Evolutionary conservation across 345 rosid species (phyloP), one percentile per base, ranked within the genome.

Genomic region (Lepidium sativum): DNA sequence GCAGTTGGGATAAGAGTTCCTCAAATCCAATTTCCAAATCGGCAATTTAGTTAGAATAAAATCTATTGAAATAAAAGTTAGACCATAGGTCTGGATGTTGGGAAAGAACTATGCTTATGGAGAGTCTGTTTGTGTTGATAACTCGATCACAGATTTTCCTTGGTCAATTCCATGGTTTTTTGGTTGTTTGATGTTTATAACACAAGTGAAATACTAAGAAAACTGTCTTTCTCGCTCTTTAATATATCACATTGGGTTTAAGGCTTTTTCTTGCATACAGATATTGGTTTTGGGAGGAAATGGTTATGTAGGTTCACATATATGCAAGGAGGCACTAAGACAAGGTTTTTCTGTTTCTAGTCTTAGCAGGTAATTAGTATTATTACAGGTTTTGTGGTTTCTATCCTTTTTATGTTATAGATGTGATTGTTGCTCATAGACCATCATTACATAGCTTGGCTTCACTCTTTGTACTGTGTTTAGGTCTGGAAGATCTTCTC

Each of bases 401-500:
- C n/a, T 0, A 23, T 27, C 21, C 35, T 58, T 40, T 18, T 37
- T 1, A 2, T 56, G 21, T 53, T 50, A 25, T 31, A 12, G 25
- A 1, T 15, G 3, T 27, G 34, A 15, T 37, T 39, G 6, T 27
- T 35, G 12, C 43, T 54, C 63, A 10, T 54, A n/a, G 18, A 25
- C 56, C 0, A 1, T 41, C 17, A 48, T 8, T 44, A 23, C 38
- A 32, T 18, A 39, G 41, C 73, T 18, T 60, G 18, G 9, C 12
- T 13, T 44, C 21, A 23, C 1, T 44, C 18, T 42, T 37, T 60
- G 23, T 42, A 16, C 32, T 35, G 35, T 31, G 57, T 38, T 56
- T 62, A 84, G 86, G 80, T 84, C 87, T 48, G 90, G 87, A 50
- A 78, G 78, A 65, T 65, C 85, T 65, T 77, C 81, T 67, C 58